Evolutionary conservation across 129 eudicot species (phyloP), one percentile per base, ranked within the genome.

Genomic region (Flaveria sonorensis): DNA sequence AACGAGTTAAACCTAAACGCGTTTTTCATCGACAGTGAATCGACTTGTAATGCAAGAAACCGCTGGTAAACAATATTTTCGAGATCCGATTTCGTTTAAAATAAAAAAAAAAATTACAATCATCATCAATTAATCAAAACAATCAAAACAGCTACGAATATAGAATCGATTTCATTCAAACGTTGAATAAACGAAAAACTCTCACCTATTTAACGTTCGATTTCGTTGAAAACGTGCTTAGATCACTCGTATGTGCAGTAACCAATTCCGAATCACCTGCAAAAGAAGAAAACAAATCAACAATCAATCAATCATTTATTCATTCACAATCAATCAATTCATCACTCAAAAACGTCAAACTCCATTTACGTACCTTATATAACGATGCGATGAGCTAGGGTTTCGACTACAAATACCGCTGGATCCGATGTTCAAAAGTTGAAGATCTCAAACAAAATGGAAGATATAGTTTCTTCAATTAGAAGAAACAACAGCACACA

Each of bases 401-500:
- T 72, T 72, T 26, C 21, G 39, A 30, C 43, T 85, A 47, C 60
- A 68, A 42, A 23, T 0, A 84, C 45, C 81, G 71, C 84, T 83
- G 81, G 87, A 85, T 85, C 86, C 63, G 85, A 81, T 82, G 79
- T 71, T 82, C 66, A 77, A 59, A 79, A 47, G 46, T 70, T 76
- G 63, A 69, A 69, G 84, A 87, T 87, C 83, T 74, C 76, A 76
- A 72, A 72, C 55, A 36, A 45, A 79, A 24, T 43, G 52, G 42
- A 39, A 68, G 18, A 65, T 15, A 56, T 21, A 32, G 7, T 61
- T 61, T 61, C 67, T 61, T 12, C 10, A 30, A 63, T 30, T 63
- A 63, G 68, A 62, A 10, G 20, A 64, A 56, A n/a, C 30, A 56
- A n/a, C 30, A 48, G 24, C 48, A 65, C 46, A 45, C 73, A 23